Conservation (phyloP, 2,329 filamentous ascomycete species). For the Colletotrichum agaves region DNA sequence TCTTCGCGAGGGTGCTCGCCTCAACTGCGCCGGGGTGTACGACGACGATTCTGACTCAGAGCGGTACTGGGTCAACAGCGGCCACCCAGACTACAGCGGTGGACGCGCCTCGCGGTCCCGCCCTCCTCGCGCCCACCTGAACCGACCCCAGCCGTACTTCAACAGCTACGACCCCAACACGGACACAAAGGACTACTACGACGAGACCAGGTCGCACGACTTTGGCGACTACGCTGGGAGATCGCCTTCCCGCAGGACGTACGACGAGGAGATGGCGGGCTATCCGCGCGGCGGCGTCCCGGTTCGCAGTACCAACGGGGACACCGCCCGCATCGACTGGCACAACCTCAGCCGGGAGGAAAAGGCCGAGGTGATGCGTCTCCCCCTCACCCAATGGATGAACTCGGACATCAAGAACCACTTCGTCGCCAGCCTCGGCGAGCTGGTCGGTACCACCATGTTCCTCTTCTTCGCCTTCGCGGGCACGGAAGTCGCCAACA, state of each 20-base stretch:
- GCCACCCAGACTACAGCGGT: conserved; percentile 30
- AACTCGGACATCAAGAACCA: conserved; percentile 58
- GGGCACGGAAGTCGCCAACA: conserved; percentile 53
- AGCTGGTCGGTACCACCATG: conserved; percentile 55
- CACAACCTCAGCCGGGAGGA: conserved; percentile 51
- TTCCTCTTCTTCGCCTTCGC: conserved; percentile 58
- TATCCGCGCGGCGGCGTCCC: conserved; percentile 23
- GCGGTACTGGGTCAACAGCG: conserved; percentile 30
- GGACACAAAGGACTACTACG: conserved; percentile 31
- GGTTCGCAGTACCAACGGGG: conserved; percentile 28
- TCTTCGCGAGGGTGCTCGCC: conserved; percentile 21
- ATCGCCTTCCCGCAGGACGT: conserved; percentile 31
- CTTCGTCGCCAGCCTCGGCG: conserved; percentile 50
- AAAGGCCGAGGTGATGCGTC: conserved; percentile 54
- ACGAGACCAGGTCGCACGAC: conserved; percentile 32
- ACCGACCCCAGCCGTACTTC: conserved; percentile 32
- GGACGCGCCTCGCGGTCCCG: conserved; percentile 33
- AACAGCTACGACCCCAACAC: conserved; percentile 26
- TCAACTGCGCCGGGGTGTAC: conserved; percentile 24
- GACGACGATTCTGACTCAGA: conserved; percentile 34
- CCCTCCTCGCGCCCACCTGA: conserved; percentile 36
- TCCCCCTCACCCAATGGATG: conserved; percentile 59
- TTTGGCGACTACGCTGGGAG: conserved; percentile 28
- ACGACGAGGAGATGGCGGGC: conserved; percentile 36
- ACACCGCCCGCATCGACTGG: conserved; percentile 49